Percentiles rank a stretch among this genome's conserved stretches.
Conservation (phyloP, 169 alveolate species). For the Plasmodium gaboni region DNA sequence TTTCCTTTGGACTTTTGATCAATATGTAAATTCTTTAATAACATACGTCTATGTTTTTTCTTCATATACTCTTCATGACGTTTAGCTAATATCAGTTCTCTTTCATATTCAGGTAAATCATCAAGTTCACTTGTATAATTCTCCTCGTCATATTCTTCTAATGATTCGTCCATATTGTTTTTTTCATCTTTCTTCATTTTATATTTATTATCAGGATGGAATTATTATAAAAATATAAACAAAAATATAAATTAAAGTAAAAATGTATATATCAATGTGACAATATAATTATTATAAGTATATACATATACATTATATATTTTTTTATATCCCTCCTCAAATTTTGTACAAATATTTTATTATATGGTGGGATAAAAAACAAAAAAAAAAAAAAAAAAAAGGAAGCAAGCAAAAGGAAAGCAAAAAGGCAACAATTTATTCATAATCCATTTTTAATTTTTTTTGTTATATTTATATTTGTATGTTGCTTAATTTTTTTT, state of each 20-base stretch:
- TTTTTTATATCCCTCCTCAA: too few relatives aligned
- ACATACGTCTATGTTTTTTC: constrained; percentile 61
- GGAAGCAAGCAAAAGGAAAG: too few relatives aligned
- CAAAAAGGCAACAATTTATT: too few relatives aligned
- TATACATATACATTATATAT: too few relatives aligned
- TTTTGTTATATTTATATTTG: too few relatives aligned
- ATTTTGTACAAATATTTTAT: too few relatives aligned
- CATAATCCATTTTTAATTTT: too few relatives aligned
- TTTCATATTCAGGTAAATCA: constrained; percentile 82
- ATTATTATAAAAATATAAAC: too few relatives aligned
- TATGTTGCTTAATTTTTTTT: too few relatives aligned
- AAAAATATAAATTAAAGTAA: neutral
- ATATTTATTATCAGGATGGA: neutral
- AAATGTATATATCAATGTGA: neutral
- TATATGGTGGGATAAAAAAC: too few relatives aligned
- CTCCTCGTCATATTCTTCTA: constrained; percentile 2
- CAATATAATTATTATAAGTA: too few relatives aligned
- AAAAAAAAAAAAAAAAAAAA: too few relatives aligned
- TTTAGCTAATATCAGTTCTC: constrained; percentile 84
- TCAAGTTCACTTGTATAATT: constrained; percentile 41
- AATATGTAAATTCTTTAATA: constrained; percentile 37
- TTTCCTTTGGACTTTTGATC: constrained; percentile 7
- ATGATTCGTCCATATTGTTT: neutral
- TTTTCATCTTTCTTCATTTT: constrained; percentile 2
- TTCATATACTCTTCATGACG: constrained; percentile 82